Base-by-base conservation (phyloP, 164 flowering plant species). In the Stephania cephalantha region DNA sequence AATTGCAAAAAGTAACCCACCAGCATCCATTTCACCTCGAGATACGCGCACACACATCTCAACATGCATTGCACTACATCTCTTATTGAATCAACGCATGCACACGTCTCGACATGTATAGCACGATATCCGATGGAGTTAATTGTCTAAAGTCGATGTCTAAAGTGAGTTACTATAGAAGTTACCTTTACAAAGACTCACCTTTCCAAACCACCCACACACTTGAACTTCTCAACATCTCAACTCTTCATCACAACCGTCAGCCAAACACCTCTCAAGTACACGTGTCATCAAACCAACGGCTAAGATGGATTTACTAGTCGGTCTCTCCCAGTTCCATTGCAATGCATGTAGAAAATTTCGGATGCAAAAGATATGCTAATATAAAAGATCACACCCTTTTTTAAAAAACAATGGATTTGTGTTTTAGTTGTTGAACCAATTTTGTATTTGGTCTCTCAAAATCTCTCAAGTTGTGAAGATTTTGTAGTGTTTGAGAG, bases 391-490 rank as follows among this genome's bases (percentile, higher is more conserved):
- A 7, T 61, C 66, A 17, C 18, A 18, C 6, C 64, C 20, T 7
- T 61, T 61, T 61, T 18, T n/a, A n/a, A 5, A 66, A 66, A 66
- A 9, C 25, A 13, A 66, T 5, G 29, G 17, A 66, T 6, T 30
- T 10, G 29, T 29, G 35, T 18, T 12, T 58, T 61, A 25, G 73
- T 71, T 71, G 73, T 71, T 71, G 63, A 71, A 50, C 64, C n/a
- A n/a, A 71, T 71, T 42, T 71, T 42, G n/a, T 63, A 42, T 71
- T 50, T 18, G 61, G n/a, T n/a, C 25, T 10, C 42, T 31, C 30
- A 3, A 25, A 6, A 61, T 71, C 53, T 44, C 74, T 35, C 46
- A 20, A 11, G 17, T 20, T 50, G 46, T 17, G 67, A 9, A n/a
- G 66, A 61, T 61, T 61, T 17, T 61, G 66, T 5, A 18, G 25